Conservation (phyloP, 768 basidiomycete species). For the Termitomyces sp. region DNA sequence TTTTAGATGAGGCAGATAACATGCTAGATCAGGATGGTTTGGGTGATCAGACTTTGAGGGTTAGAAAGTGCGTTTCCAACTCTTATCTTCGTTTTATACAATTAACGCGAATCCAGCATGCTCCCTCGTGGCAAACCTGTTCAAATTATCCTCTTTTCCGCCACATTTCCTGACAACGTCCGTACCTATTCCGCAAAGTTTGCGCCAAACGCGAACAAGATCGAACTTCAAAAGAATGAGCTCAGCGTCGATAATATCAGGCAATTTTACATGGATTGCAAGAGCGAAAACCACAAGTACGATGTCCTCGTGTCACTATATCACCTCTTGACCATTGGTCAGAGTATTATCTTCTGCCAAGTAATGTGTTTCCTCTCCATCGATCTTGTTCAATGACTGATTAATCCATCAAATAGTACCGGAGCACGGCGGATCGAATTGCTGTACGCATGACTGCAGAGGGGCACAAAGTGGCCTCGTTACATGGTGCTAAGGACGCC, state of each 20-base stretch:
- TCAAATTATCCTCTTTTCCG: conserved; percentile 96
- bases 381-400: background rate
- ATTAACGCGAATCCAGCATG: conserved; percentile 32
- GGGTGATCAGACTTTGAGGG: conserved; percentile 87
- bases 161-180: conserved; percentile 94
- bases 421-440: conserved; percentile 90
- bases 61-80: conserved; percentile 72
- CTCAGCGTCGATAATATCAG: conserved; percentile 90
- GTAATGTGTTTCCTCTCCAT: conserved; percentile 29
- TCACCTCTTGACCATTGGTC: conserved; percentile 87
- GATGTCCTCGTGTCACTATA: conserved; percentile 92
- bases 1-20: conserved; percentile 97
- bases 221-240: conserved; percentile 91
- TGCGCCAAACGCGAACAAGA: conserved; percentile 93
- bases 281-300: conserved; percentile 87
- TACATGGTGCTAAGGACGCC: conserved; percentile 93
- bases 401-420: conserved; percentile 44
- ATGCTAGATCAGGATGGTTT: conserved; percentile 95
- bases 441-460: conserved; percentile 86
- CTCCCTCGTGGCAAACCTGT: conserved; percentile 45
- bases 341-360: conserved; percentile 98
- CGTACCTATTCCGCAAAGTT: conserved; percentile 89
- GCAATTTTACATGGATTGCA: conserved; percentile 98
- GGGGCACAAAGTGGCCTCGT: conserved; percentile 93
- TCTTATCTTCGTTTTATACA: background rate